Evolutionary conservation across 2,329 filamentous ascomycete species (phyloP), one percentile per base, ranked within the genome.

Genomic region (Hortaea werneckii): DNA sequence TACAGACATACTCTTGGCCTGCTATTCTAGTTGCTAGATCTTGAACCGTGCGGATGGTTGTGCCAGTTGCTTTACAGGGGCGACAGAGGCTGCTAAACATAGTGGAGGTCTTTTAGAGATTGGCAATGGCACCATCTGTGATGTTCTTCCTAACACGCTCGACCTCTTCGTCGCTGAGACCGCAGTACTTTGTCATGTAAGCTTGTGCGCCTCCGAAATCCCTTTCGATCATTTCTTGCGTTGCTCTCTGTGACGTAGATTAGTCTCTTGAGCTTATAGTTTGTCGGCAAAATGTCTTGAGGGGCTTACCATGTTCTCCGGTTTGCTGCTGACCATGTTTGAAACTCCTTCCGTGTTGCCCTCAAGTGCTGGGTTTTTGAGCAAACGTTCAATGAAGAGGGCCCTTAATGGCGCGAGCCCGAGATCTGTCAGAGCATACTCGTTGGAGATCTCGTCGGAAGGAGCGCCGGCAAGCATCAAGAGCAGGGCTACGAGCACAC

Each of bases 391-490:
- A 20, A 74, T 73, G 50, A 79, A 73, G 30, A 70, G 58, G 3
- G 68, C 66, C 41, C 65, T 63, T 11, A 67, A 49, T 32, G 63
- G 54, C 8, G 55, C 67, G 6, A 87, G 65, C 0, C 83, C 83
- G 1, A 70, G 54, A 42, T 85, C 78, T 0, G 82, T 86, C 7
- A 86, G 67, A 11, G 73, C 68, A 60, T 88, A 89, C 61, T 89
- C 85, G 7, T 73, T 64, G 0, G 80, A 82, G n/a, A 85, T 73
- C 4, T 65, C 60, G 30, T 76, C 68, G 51, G 79, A 73, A 1
- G 71, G 63, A 0, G 85, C 79, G 4, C 80, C 79, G 6, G 79
- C 79, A 28, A 87, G 69, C 27, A 75, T 66, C 35, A 87, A 69
- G 6, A 88, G 60, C 37, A 89, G 55, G 3, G 82, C 84, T 41